Percentiles rank a stretch among this genome's conserved stretches.
Evolutionary conservation across 2,329 filamentous ascomycete genomes (phyloP).

Genomic region (Fusarium papillatum): DNA sequence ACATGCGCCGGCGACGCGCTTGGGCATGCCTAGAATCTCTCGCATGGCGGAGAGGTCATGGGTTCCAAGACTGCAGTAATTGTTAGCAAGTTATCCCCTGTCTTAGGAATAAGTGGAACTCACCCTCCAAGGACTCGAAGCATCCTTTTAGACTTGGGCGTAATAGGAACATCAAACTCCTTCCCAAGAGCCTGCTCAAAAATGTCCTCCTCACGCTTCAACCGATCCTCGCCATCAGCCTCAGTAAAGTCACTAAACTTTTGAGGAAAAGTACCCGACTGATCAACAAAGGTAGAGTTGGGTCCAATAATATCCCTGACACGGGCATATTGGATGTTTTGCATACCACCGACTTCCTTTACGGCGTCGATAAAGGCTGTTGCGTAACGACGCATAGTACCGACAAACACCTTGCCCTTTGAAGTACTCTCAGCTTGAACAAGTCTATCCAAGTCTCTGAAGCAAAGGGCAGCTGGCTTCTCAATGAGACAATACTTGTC

Average conservation of each 20-base stretch:
- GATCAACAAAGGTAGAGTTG: conserved; percentile 23
- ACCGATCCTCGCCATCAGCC: conserved; percentile 7
- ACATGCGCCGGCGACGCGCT: conserved; percentile 42
- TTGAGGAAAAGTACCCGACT: conserved; percentile 31
- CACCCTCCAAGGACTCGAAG: conserved; percentile 11
- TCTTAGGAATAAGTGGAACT: not conserved
- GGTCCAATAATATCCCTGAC: conserved; percentile 51
- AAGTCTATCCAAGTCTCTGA: conserved; percentile 60
- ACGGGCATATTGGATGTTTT: conserved; percentile 68
- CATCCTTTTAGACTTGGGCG: conserved; percentile 10
- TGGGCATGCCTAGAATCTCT: conserved; percentile 37
- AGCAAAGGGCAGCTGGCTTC: conserved; percentile 68
- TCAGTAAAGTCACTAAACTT: conserved; percentile 19
- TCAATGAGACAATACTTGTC: conserved; percentile 71
- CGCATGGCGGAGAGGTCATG: conserved; percentile 39
- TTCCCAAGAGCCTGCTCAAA: not conserved
- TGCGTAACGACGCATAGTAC: conserved; percentile 72
- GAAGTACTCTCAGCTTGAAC: conserved; percentile 61
- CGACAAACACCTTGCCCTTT: conserved; percentile 65
- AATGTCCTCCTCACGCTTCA: not conserved
- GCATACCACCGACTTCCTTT: conserved; percentile 64
- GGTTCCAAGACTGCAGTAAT: not conserved
- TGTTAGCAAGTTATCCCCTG: not conserved
- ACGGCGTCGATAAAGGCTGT: conserved; percentile 66
- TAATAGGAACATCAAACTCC: not conserved